These are phyloP conservation scores for Taxillus chinensis DNA, from an alignment of 164 flowering plant genomes.

Conservation along the genomic window DNA sequence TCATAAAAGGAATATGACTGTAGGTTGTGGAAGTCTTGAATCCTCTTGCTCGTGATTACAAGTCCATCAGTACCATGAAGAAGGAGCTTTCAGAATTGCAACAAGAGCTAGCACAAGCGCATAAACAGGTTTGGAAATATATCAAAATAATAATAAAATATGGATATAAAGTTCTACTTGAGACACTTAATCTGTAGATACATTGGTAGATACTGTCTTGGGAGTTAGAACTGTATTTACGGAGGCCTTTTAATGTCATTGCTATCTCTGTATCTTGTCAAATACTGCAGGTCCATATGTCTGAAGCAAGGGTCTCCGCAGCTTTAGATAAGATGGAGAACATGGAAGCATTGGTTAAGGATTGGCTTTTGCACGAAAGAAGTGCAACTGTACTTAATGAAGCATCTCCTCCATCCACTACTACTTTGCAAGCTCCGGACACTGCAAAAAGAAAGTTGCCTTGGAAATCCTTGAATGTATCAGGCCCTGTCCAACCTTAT, in stretches of 20 bases:
- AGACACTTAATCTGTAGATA: background rate
- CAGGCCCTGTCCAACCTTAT: slow-evolving; percentile 83
- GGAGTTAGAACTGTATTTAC: background rate
- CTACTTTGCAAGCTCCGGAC: slow-evolving; percentile 31
- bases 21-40: slow-evolving; percentile 95
- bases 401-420: slow-evolving; percentile 35
- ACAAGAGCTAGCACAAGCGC: slow-evolving; percentile 68
- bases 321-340: slow-evolving; percentile 94
- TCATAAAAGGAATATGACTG: slow-evolving; percentile 7
- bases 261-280: slow-evolving; percentile 1
- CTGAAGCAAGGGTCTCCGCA: slow-evolving; percentile 85
- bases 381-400: slow-evolving; percentile 27
- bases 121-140: slow-evolving; percentile 57
- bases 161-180: too few species aligned
- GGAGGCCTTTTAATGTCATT: background rate
- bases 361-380: slow-evolving; percentile 62
- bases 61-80: slow-evolving; percentile 85
- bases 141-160: too few species aligned
- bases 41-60: slow-evolving; percentile 89
- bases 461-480: slow-evolving; percentile 54
- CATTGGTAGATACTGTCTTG: background rate
- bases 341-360: slow-evolving; percentile 89
- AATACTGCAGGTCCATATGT: slow-evolving; percentile 74
- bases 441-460: slow-evolving; percentile 24
- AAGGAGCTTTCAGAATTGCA: slow-evolving; percentile 89